Evolutionary conservation across 495 filamentous ascomycete genomes (phyloP).

Genomic region (Neohortaea acidophila): DNA sequence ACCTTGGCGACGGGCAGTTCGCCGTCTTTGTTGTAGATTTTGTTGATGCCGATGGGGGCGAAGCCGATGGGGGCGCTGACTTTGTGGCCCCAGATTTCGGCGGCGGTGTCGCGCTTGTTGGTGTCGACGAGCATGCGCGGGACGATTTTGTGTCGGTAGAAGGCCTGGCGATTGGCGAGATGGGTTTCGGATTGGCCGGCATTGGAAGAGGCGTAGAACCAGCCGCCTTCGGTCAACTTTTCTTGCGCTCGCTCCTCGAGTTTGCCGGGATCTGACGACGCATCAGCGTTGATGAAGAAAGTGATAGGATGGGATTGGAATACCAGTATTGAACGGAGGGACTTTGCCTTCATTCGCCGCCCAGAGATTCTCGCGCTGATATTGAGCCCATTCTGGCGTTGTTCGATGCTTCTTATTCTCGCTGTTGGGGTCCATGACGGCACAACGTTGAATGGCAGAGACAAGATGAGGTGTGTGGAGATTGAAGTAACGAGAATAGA

Average conservation of each 20-base stretch:
- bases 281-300: neutral
- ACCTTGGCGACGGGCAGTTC: conserved; percentile 46
- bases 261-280: conserved; percentile 35
- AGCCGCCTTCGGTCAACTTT: conserved; percentile 38
- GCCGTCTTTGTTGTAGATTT: conserved; percentile 43
- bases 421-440: conserved; percentile 40
- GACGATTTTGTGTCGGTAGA: conserved; percentile 52
- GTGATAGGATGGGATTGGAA: neutral
- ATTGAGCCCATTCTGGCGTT: conserved; percentile 46
- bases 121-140: conserved; percentile 49
- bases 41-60: conserved; percentile 52
- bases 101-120: conserved; percentile 40
- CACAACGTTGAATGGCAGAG: too few relatives aligned
- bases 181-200: conserved; percentile 51
- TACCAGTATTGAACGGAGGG: conserved; percentile 40
- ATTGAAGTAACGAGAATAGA: too few relatives aligned
- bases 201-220: conserved; percentile 51
- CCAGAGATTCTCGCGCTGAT: conserved; percentile 49
- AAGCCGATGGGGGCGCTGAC: conserved; percentile 47
- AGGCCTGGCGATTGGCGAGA: conserved; percentile 50
- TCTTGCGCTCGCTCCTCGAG: conserved; percentile 43
- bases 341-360: conserved; percentile 40
- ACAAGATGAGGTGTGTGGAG: too few relatives aligned
- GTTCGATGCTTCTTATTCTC: conserved; percentile 39
- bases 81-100: conserved; percentile 46